Evolutionary conservation across 73 alveolate species (phyloP).

Genomic region (Paramecium sonneborni): DNA sequence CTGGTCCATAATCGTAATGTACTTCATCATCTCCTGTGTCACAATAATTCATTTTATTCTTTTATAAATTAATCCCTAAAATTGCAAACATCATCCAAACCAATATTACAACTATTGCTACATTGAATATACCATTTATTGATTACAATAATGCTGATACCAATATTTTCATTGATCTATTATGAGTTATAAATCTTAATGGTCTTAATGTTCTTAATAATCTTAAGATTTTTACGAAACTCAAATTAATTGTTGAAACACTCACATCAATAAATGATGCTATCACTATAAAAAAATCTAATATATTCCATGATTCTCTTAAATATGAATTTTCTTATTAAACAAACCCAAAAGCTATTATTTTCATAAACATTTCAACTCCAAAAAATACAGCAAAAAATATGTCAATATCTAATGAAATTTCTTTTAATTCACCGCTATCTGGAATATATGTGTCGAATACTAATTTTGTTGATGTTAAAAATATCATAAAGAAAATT

Average conservation of each 20-base stretch:
- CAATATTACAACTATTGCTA: constrained; percentile 82
- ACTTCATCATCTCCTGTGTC: constrained; percentile 78
- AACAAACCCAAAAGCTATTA: constrained; percentile 81
- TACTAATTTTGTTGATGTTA: constrained; percentile 52
- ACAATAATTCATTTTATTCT: constrained; percentile 57
- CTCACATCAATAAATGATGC: constrained; percentile 61
- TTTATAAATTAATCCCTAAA: constrained; percentile 46
- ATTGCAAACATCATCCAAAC: constrained; percentile 82
- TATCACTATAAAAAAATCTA: constrained; percentile 72
- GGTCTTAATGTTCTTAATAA: constrained; percentile 94
- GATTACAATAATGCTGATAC: constrained; percentile 91
- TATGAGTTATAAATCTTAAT: constrained; percentile 90
- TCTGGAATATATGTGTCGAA: constrained; percentile 68
- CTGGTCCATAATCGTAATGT: not conserved
- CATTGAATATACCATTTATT: constrained; percentile 83
- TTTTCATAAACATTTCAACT: constrained; percentile 72
- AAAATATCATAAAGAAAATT: constrained; percentile 58
- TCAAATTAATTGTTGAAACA: constrained; percentile 57
- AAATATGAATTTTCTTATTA: constrained; percentile 75
- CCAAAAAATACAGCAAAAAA: constrained; percentile 63
- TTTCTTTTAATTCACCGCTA: not conserved
- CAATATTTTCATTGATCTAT: constrained; percentile 87
- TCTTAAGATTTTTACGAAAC: constrained; percentile 86
- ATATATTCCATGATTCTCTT: constrained; percentile 73
- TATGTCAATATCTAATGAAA: constrained; percentile 26